Evolutionary conservation across 2,329 filamentous ascomycete genomes (phyloP).

Genomic region (Paramyrothecium roridum): DNA sequence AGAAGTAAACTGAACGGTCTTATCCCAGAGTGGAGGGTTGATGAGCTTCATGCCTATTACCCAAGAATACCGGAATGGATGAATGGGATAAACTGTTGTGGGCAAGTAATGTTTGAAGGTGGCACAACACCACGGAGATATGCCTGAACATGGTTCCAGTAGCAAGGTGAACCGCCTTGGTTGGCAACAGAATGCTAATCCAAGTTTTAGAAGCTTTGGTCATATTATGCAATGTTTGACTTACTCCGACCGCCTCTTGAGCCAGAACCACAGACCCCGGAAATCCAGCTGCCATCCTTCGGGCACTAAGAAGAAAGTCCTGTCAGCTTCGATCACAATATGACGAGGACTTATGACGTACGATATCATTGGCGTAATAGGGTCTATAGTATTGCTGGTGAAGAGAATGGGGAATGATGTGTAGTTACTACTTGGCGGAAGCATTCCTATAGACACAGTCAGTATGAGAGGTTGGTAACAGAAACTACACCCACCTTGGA

Average conservation of each 20-base stretch:
- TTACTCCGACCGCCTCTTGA: conserved; percentile 30
- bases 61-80: conserved; percentile 2
- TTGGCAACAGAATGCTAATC: conserved; percentile 22
- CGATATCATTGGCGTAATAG: conserved; percentile 31
- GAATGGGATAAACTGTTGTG: conserved; percentile 24
- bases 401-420: conserved; percentile 35
- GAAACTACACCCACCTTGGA: conserved; percentile 13
- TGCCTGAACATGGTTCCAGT: conserved; percentile 31
- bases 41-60: too few relatives aligned
- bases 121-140: conserved; percentile 30
- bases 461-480: not conserved
- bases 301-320: conserved; percentile 17
- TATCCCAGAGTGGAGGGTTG: too few relatives aligned
- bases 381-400: conserved; percentile 33
- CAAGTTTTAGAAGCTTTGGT: conserved; percentile 6
- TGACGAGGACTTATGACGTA: conserved; percentile 13
- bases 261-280: conserved; percentile 23
- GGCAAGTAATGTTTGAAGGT: conserved; percentile 25
- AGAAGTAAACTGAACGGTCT: too few relatives aligned
- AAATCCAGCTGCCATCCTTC: conserved; percentile 22
- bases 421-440: not conserved
- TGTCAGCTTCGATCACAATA: conserved; percentile 6
- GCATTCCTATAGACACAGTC: not conserved
- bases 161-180: conserved; percentile 28
- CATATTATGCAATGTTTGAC: conserved; percentile 13